phyloP scores from a whole-genome alignment of 83 land plant species.

The Larix sibirica region DNA sequence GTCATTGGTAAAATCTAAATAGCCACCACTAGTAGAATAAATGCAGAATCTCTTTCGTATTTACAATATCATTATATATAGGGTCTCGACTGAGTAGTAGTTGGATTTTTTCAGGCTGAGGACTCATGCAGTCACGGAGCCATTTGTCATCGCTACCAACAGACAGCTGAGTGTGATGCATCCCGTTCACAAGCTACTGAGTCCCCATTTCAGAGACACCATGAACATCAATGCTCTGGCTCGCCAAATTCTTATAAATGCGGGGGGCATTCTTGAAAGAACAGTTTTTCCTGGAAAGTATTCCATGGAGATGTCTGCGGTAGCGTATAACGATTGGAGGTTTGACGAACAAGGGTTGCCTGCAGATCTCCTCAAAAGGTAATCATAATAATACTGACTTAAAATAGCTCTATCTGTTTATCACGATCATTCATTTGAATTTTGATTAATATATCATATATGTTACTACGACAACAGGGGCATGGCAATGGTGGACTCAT shows the following conservation, averaged over 20 bases:
- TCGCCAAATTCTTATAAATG: conserved; percentile 76
- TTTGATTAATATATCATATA: not conserved
- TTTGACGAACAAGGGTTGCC: conserved; percentile 74
- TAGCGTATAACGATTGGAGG: conserved; percentile 62
- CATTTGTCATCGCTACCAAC: conserved; percentile 82
- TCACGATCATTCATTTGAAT: not conserved
- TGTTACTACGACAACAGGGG: conserved; percentile 21
- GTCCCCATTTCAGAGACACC: conserved; percentile 85
- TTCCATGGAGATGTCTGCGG: conserved; percentile 73
- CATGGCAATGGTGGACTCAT: conserved; percentile 32
- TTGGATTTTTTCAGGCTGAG: conserved; percentile 50
- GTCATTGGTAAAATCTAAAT: conserved; percentile 42
- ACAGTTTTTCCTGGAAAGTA: conserved; percentile 69
- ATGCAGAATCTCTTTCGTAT: not conserved
- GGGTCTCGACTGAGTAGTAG: not conserved
- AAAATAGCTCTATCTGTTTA: not conserved
- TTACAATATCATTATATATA: not conserved
- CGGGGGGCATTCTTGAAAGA: conserved; percentile 73
- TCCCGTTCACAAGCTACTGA: conserved; percentile 75
- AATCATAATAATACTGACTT: too few relatives aligned
- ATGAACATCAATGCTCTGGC: conserved; percentile 93
- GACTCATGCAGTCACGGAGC: conserved; percentile 83
- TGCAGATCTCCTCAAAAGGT: conserved; percentile 75
- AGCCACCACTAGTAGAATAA: not conserved
- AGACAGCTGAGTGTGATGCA: conserved; percentile 83